phyloP scores from a whole-genome alignment of 2,329 filamentous ascomycete species.

The Mariannaea elegans region DNA sequence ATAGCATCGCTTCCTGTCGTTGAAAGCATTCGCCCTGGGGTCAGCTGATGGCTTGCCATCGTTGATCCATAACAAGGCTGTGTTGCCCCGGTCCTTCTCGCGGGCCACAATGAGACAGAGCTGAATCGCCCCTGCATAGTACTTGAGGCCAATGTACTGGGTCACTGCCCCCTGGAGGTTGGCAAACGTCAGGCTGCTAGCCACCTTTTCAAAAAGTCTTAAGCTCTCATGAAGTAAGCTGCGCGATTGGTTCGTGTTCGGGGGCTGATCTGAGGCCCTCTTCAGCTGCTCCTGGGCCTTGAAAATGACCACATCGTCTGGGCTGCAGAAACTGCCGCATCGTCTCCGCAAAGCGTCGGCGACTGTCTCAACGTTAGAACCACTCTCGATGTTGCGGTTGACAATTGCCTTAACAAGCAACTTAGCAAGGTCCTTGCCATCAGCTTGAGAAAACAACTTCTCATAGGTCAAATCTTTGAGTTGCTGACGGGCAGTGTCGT shows the following conservation, averaged over 20 bases:
- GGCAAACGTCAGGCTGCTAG: conserved; percentile 79
- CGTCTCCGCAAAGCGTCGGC: conserved; percentile 91
- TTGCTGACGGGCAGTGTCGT: conserved; percentile 73
- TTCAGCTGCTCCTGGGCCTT: conserved; percentile 96
- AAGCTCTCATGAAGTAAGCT: conserved; percentile 88
- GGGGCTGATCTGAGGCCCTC: conserved; percentile 80
- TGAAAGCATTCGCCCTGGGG: conserved; percentile 72
- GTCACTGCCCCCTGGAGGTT: conserved; percentile 81
- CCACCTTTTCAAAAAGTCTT: conserved; percentile 87
- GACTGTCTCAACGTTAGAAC: conserved; percentile 96
- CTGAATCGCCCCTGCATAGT: conserved; percentile 93
- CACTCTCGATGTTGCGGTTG: conserved; percentile 95
- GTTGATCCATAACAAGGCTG: conserved; percentile 85
- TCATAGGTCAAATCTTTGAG: conserved; percentile 86
- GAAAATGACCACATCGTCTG: conserved; percentile 97
- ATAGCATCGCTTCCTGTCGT: conserved; percentile 81
- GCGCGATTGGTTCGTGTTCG: conserved; percentile 79
- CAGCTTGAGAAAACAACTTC: conserved; percentile 79
- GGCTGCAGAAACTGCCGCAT: conserved; percentile 96
- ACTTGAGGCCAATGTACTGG: conserved; percentile 83
- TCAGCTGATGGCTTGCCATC: conserved; percentile 81
- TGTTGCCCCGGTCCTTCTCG: conserved; percentile 87
- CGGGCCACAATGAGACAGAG: conserved; percentile 84
- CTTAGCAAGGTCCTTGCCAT: conserved; percentile 90
- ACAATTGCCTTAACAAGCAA: conserved; percentile 97